Base-by-base conservation (phyloP, 805 yeast genomes). In the Nakazawaea populi region DNA sequence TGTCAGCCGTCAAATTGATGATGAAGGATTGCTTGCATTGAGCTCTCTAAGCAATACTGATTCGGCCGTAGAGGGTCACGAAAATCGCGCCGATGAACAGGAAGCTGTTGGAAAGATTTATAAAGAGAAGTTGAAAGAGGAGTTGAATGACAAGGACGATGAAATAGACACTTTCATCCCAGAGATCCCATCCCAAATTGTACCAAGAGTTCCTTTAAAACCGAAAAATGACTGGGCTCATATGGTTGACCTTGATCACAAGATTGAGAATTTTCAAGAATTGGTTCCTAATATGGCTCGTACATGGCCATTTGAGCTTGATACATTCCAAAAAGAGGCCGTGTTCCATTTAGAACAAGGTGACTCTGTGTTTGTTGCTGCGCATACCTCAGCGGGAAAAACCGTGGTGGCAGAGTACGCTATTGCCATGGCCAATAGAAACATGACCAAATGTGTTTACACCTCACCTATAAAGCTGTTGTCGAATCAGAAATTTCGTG, bases 391-490 rank as follows among this genome's bases (percentile, higher is more conserved):
- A 3, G 99, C 99, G 0, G 99, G 99, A 69, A 92, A 92, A 63
- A 92, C 99, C 0, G 99, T 92, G 4, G 96, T 94, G 29, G 99
- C 99, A 0, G 99, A 92, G 64, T 92, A 92, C 64, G 98, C 98
- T 4, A 94, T 92, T 66, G 96, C 98, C 3, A 85, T 92, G 96
- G 95, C 98, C 1, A 80, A 84, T 54, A 75, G 96, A 63, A 92
- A 94, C 64, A 91, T 91, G 97, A 92, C 98, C 9, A 92, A 91
- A 64, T 89, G 96, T 1, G 94, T 92, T 46, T 92, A 92, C 66
- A 92, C 99, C 0, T 91, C 97, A 0, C 99, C 99, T 24, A 89
- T 89, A 58, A 89, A 89, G 63, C 96, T 96, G 0, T 70, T 89
- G 55, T 86, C 95, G 9, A 89, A 89, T 66, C 97, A 89, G 63